Conservation (phyloP, 2,329 filamentous ascomycete genomes). For the Monosporascus sp. region DNA sequence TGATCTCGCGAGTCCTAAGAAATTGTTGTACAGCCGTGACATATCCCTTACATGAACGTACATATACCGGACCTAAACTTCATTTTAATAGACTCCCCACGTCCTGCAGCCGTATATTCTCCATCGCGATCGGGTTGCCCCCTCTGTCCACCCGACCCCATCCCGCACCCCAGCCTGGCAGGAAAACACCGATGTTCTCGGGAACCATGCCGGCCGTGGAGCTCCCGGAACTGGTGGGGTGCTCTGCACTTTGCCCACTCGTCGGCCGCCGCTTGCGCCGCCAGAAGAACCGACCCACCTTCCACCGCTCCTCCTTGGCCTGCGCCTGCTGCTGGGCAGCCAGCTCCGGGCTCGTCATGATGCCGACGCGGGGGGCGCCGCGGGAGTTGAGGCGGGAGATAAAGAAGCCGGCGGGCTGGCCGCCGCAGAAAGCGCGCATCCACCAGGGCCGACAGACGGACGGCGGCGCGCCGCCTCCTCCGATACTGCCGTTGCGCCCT, state of each 20-base stretch:
- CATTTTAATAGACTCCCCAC: constrained; percentile 30
- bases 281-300: constrained; percentile 15
- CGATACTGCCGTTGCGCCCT: constrained; percentile 46
- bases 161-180: constrained; percentile 35
- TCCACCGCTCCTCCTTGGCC: constrained; percentile 11
- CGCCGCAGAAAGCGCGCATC: constrained; percentile 46
- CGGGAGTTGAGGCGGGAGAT: constrained; percentile 33
- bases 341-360: constrained; percentile 40
- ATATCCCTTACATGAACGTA: neutral
- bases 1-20: no score
- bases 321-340: constrained; percentile 18
- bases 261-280: constrained; percentile 4
- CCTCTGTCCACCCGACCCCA: constrained; percentile 35
- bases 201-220: constrained; percentile 18
- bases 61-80: neutral
- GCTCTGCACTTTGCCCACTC: constrained; percentile 4
- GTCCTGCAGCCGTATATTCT: constrained; percentile 33
- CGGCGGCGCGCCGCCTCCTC: constrained; percentile 20
- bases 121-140: constrained; percentile 20
- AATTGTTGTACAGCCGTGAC: no score
- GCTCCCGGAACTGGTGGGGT: constrained; percentile 19
- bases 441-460: constrained; percentile 17
- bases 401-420: constrained; percentile 46
- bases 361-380: constrained; percentile 29
- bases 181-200: constrained; percentile 15